Evolutionary conservation across 75 land plant species (phyloP), one percentile per base, ranked within the genome.

Genomic region (Cryptomeria japonica): DNA sequence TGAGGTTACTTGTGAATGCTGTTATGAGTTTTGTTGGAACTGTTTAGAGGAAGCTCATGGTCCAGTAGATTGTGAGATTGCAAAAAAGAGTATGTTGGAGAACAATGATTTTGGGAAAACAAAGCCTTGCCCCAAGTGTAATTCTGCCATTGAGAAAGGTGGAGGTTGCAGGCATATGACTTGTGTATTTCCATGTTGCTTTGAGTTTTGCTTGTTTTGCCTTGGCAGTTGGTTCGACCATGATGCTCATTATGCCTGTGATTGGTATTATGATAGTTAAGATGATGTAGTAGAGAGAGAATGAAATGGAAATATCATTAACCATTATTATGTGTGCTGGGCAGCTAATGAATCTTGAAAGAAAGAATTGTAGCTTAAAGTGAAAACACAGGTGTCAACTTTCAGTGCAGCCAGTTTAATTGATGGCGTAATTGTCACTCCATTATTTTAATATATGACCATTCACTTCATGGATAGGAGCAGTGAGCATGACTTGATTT

Each of bases 61-160:
- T 39, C 93, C 91, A 51, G 91, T 92, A 14, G 93, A 90, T 58
- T 90, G 93, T 85, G 91, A 86, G 37, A 90, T 91, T 36, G 93
- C 86, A 18, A 86, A 83, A 39, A 92, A 90, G 86, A 36, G 78
- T 38, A 85, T 72, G 11, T 80, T 87, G 7, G 72, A 80, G 51
- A 87, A 87, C 34, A 86, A 77, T 42, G 61, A 87, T 14, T 84
- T 75, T 4, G 78, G 2, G 32, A 2, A 32, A n/a, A 73, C 12
- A 73, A 73, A n/a, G 76, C 76, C 36, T 8, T 73, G 36, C 11
- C 76, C 76, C 6, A 73, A 73, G 76, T 73, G 76, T 73, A 32
- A 32, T 1, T 10, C 1, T 8, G 13, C 31, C 4, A 73, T 73
- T 31, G 76, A 73, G 25, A 73, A n/a, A 73, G 10, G 8, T 32